A percentile compares a stretch with the other conserved stretches of the same genome.
Evolutionary conservation across 2,329 filamentous ascomycete species (phyloP).

Genomic region (Amphichorda felina): DNA sequence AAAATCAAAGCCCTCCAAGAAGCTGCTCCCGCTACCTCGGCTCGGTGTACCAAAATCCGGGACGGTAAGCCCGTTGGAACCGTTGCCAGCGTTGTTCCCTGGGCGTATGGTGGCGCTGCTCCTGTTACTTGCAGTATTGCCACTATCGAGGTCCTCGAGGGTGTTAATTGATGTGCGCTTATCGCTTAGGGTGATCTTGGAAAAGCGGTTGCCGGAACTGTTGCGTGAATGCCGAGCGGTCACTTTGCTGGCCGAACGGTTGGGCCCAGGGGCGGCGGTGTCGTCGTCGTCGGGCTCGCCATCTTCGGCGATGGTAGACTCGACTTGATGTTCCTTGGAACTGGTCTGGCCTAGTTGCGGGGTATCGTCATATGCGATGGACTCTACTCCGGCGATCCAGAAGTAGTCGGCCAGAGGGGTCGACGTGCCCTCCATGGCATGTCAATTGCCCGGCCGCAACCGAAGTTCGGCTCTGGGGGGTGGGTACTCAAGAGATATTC

Average conservation of each 20-base stretch:
- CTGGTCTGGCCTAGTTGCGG: conserved; percentile 14
- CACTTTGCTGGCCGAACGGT: conserved; percentile 4
- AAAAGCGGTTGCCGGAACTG: conserved; percentile 46
- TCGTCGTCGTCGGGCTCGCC: conserved; percentile 39
- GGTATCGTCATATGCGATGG: conserved; percentile 50
- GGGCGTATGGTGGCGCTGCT: conserved; percentile 54
- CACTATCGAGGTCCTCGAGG: conserved; percentile 42
- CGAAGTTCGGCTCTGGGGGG: conserved; percentile 1
- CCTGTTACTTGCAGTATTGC: conserved; percentile 48
- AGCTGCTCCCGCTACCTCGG: conserved; percentile 17
- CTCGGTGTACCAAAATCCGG: not conserved
- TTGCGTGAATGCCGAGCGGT: conserved; percentile 44
- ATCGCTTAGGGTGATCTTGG: conserved; percentile 35
- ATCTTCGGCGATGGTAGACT: conserved; percentile 51
- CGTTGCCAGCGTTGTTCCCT: conserved; percentile 12
- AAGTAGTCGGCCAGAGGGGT: conserved; percentile 63
- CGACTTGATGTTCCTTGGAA: conserved; percentile 19
- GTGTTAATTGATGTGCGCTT: conserved; percentile 40
- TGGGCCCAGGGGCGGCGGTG: conserved; percentile 4
- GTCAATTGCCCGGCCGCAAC: conserved; percentile 16
- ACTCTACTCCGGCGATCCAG: conserved; percentile 63
- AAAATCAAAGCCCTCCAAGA: conserved; percentile 68
- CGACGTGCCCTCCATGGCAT: conserved; percentile 49
- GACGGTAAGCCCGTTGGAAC: conserved; percentile 4
- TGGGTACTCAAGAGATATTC: too few species aligned